Evolutionary conservation across 2,329 filamentous ascomycete genomes (phyloP).

Genomic region (Beauveria australis): DNA sequence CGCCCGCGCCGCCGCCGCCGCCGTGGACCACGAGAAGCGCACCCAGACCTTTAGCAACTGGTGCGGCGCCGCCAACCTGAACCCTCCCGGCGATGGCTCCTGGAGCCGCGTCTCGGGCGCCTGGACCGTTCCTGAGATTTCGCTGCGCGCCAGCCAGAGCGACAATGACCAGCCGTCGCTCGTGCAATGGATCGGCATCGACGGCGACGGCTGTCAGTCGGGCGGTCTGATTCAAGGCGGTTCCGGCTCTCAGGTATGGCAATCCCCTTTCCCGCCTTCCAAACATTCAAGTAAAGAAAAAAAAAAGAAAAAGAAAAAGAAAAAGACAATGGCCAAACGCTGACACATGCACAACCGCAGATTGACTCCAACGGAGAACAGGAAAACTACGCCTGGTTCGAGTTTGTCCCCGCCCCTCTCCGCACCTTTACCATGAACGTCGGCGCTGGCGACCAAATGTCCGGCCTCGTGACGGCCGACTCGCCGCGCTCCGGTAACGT

Average conservation of each 20-base stretch:
- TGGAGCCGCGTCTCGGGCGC: background rate
- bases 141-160: background rate
- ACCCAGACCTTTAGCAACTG: background rate
- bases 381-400: background rate
- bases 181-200: conserved; percentile 3
- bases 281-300: background rate
- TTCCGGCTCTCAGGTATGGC: background rate
- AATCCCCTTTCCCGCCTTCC: background rate
- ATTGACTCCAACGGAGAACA: background rate
- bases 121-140: background rate
- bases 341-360: background rate
- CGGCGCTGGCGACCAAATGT: conserved; percentile 2
- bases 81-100: background rate
- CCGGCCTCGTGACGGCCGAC: background rate
- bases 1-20: conserved; percentile 19
- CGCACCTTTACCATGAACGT: background rate
- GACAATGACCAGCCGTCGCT: background rate
- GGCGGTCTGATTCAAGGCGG: conserved; percentile 1
- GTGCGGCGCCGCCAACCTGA: conserved; percentile 4
- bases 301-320: background rate
- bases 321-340: background rate
- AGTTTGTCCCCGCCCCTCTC: background rate
- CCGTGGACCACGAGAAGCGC: conserved; percentile 21
- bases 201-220: conserved; percentile 1
- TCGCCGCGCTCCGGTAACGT: background rate